Base-by-base conservation (phyloP, 108 stramenopile species). In the Skeletonema costatum region DNA sequence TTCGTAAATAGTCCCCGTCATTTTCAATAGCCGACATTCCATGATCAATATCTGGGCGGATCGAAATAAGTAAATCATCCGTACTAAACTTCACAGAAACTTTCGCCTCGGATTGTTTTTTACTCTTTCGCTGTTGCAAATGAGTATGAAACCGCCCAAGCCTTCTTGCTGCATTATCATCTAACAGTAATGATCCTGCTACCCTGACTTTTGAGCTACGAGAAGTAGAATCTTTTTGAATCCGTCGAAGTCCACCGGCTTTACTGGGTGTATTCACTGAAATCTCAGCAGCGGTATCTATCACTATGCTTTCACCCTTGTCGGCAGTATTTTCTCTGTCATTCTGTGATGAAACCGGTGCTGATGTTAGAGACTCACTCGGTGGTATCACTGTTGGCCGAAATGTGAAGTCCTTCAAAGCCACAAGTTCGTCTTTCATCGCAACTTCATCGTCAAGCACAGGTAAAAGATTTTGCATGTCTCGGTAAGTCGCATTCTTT, bases 391-490 rank as follows among this genome's bases (percentile, higher is more conserved):
- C 76, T 4, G 86, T 53, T 36, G 60, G 81, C n/a, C 78, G 76
- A 68, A 85, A 90, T 3, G 87, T 90, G 32, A 86, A 73, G 13
- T 76, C 69, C 60, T 76, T 75, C 41, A 90, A 61, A 17, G 75
- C 86, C 13, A 84, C 65, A 41, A 91, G 75, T 70, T 91, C 90
- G 64, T 75, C 80, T 35, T 75, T 75, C 0, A 78, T 87, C n/a
- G 84, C 85, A 39, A 71, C 31, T 32, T 82, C 71, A 32, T 76
- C 76, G 76, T 91, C 90, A 42, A 91, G 74, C 16, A 80, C 31
- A 16, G 90, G 90, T 50, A 91, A 65, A 30, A 87, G 61, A 14
- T 53, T 58, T 51, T 84, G 78, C 72, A 89, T 77, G 13, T 87
- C 76, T 9, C 88, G 84, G 66, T 75, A 88, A 17, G 86, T 87